These are phyloP conservation scores for Colletotrichum sojae DNA, from an alignment of 2,329 filamentous ascomycete species.

Conservation along the genomic window DNA sequence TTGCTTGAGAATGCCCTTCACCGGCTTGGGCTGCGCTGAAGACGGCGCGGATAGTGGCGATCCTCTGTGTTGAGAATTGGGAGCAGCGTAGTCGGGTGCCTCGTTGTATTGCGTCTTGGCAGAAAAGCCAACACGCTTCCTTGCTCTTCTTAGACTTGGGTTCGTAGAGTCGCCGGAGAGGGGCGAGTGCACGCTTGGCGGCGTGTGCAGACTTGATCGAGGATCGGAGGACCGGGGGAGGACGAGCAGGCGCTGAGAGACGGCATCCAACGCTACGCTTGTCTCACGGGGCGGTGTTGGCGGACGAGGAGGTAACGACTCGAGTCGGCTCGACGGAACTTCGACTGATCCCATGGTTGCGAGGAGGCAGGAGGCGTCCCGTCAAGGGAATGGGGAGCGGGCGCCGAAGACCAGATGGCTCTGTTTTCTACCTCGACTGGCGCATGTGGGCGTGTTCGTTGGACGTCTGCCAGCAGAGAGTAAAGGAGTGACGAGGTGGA, in stretches of 20 bases:
- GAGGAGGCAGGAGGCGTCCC: constrained; percentile 38
- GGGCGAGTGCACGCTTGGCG: constrained; percentile 64
- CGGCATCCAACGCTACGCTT: constrained; percentile 53
- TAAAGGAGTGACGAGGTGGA: constrained; percentile 14
- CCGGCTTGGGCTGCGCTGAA: constrained; percentile 59
- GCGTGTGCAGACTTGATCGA: constrained; percentile 63
- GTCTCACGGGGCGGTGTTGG: constrained; percentile 78
- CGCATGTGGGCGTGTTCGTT: constrained; percentile 26
- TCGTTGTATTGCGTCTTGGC: constrained; percentile 70
- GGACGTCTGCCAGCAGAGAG: constrained; percentile 24
- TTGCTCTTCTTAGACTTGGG: constrained; percentile 59
- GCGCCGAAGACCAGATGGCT: constrained; percentile 27
- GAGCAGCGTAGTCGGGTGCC: constrained; percentile 60
- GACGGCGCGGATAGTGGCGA: constrained; percentile 58
- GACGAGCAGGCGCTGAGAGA: constrained; percentile 52
- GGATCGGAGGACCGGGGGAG: constrained; percentile 56
- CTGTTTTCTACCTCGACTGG: constrained; percentile 21
- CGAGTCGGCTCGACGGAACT: constrained; percentile 59
- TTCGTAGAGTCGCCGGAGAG: constrained; percentile 58
- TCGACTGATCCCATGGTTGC: constrained; percentile 57
- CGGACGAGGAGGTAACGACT: constrained; percentile 70
- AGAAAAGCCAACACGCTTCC: constrained; percentile 72
- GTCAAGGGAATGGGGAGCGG: constrained; percentile 12
- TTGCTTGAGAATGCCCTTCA: constrained; percentile 85
- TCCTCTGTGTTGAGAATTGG: constrained; percentile 53